Percentiles rank a stretch among this genome's conserved stretches.
These are phyloP conservation scores for Lotmaria passim DNA, from an alignment of 208 protist genomes.

Conservation along the genomic window DNA sequence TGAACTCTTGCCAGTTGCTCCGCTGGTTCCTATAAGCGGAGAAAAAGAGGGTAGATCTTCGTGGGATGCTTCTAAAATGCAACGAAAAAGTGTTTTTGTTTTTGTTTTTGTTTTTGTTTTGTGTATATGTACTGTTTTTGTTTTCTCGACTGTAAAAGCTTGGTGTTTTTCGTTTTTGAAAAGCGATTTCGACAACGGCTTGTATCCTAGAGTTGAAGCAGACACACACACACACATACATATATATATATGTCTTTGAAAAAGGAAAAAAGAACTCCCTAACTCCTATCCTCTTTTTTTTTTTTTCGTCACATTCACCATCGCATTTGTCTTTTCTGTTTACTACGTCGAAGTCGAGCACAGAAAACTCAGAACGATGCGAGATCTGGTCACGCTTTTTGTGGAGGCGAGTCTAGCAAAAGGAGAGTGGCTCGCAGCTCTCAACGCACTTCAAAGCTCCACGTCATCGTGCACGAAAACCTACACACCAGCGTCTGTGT, in stretches of 20 bases:
- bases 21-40: too few relatives aligned
- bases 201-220: too few relatives aligned
- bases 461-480: neutral
- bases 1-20: too few relatives aligned
- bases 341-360: neutral
- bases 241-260: too few relatives aligned
- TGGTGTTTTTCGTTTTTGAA: neutral
- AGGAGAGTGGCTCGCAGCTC: conserved; percentile 34
- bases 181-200: neutral
- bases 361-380: conserved; percentile 5
- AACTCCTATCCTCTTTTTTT: neutral
- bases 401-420: conserved; percentile 35
- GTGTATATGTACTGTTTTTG: neutral
- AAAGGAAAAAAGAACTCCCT: too few relatives aligned
- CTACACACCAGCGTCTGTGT: neutral
- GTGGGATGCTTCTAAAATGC: too few relatives aligned
- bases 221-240: too few relatives aligned
- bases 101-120: neutral
- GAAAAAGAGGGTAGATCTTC: too few relatives aligned
- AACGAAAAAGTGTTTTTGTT: too few relatives aligned
- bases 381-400: conserved; percentile 31
- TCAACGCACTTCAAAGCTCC: conserved; percentile 15
- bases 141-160: neutral
- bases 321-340: too few relatives aligned
- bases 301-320: neutral